Conservation (phyloP, 257 asterid genomes). For the Fraxinus cuspidata region DNA sequence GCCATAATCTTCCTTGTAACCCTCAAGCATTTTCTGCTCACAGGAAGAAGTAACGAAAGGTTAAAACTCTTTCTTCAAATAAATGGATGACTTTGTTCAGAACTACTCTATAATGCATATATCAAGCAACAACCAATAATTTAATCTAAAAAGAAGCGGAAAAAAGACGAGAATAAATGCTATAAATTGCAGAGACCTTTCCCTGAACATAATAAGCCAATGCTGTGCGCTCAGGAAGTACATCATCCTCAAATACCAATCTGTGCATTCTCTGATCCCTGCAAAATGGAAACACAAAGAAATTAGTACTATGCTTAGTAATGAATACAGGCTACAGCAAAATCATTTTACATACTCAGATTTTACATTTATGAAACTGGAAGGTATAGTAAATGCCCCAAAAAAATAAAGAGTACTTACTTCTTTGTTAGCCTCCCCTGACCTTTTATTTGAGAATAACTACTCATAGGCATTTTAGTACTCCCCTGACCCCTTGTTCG, state of each 20-base stretch:
- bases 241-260: constrained; percentile 55
- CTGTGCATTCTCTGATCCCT: constrained; percentile 88
- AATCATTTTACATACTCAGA: constrained; percentile 6
- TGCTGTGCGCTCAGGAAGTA: constrained; percentile 73
- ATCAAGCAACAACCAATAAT: background rate
- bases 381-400: constrained; percentile 18
- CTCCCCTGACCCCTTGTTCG: constrained; percentile 43
- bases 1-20: constrained; percentile 66
- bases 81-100: constrained; percentile 12
- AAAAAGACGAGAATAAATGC: constrained; percentile 12
- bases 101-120: constrained; percentile 23
- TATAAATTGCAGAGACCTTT: constrained; percentile 46
- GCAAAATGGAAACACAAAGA: constrained; percentile 23
- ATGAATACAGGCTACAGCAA: constrained; percentile 6
- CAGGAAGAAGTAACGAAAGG: constrained; percentile 23
- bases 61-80: constrained; percentile 19
- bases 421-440: constrained; percentile 75
- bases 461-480: constrained; percentile 36
- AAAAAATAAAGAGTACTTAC: constrained; percentile 40
- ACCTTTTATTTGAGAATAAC: constrained; percentile 42
- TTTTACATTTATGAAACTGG: constrained; percentile 21
- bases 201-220: constrained; percentile 67
- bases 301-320: constrained; percentile 21
- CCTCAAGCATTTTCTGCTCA: constrained; percentile 64
- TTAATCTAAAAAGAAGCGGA: background rate